These are phyloP conservation scores for Ceratobasidium sp. DNA, from an alignment of 1,284 basidiomycete species.

Conservation along the genomic window DNA sequence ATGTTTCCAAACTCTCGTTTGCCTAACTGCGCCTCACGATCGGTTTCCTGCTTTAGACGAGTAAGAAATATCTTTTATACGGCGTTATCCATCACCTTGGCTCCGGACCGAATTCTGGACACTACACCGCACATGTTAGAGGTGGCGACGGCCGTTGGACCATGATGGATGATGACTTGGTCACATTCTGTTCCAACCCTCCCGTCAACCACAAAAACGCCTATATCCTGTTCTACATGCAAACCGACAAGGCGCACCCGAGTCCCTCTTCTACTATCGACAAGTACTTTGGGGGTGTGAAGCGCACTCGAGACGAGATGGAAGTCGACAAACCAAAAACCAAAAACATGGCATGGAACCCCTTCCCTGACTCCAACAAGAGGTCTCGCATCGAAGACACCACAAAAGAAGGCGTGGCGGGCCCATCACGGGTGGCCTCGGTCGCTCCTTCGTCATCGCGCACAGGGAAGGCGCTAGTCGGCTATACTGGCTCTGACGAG, in stretches of 20 bases:
- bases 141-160: conserved; percentile 78
- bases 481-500: conserved; percentile 13
- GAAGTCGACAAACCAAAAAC: conserved; percentile 2
- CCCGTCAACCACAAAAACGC: conserved; percentile 79
- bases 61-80: conserved; percentile 86
- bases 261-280: neutral
- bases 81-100: conserved; percentile 95
- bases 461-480: neutral
- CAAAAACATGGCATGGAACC: neutral
- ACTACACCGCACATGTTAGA: conserved; percentile 92
- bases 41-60: conserved; percentile 50
- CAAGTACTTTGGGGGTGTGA: neutral
- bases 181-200: conserved; percentile 52
- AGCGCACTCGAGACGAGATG: conserved; percentile 22
- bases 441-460: conserved; percentile 1
- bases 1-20: conserved; percentile 36
- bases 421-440: conserved; percentile 4
- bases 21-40: conserved; percentile 2
- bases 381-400: conserved; percentile 5
- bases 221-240: conserved; percentile 93
- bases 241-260: conserved; percentile 16
- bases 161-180: conserved; percentile 92
- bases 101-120: conserved; percentile 91
- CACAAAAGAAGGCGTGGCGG: conserved; percentile 17
- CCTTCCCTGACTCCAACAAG: conserved; percentile 2